Conservation (phyloP, 176 grass and related monocot species). For the Carex kokanica region DNA sequence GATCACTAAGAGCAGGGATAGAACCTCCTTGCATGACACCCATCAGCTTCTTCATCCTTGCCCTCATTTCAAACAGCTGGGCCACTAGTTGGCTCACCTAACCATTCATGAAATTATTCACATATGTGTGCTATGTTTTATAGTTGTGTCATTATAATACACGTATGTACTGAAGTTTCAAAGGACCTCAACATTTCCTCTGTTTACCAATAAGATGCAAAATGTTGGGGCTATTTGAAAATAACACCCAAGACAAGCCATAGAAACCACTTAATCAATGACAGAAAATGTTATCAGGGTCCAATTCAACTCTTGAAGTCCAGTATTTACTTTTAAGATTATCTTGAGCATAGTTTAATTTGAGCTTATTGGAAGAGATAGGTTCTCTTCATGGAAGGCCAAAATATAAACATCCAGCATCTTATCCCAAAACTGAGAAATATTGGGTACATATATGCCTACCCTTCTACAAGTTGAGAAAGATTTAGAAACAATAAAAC, state of each 20-base stretch:
- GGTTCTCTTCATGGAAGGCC: not conserved
- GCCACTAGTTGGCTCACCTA: slow-evolving; percentile 90
- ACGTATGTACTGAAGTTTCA: not conserved
- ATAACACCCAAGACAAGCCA: not conserved
- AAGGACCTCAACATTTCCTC: not conserved
- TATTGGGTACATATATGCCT: not conserved
- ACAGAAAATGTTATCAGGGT: not conserved
- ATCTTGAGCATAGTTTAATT: not conserved
- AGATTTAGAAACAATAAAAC: not conserved
- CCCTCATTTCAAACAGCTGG: slow-evolving; percentile 85
- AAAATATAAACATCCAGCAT: not conserved
- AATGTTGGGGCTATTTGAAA: not conserved
- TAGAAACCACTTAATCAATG: not conserved
- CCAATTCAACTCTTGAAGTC: not conserved
- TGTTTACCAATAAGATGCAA: not conserved
- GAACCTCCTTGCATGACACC: slow-evolving; percentile 80
- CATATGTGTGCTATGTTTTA: not conserved
- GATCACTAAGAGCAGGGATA: slow-evolving; percentile 49
- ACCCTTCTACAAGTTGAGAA: not conserved
- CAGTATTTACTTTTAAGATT: not conserved
- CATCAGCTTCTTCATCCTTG: slow-evolving; percentile 95
- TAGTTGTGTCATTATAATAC: not conserved
- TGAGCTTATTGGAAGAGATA: not conserved
- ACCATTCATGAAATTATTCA: slow-evolving; percentile 12
- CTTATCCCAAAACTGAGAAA: not conserved